A percentile compares a stretch with the other conserved stretches of the same genome.
phyloP scores from a whole-genome alignment of 805 yeast species.

The Lipomyces kockii region DNA sequence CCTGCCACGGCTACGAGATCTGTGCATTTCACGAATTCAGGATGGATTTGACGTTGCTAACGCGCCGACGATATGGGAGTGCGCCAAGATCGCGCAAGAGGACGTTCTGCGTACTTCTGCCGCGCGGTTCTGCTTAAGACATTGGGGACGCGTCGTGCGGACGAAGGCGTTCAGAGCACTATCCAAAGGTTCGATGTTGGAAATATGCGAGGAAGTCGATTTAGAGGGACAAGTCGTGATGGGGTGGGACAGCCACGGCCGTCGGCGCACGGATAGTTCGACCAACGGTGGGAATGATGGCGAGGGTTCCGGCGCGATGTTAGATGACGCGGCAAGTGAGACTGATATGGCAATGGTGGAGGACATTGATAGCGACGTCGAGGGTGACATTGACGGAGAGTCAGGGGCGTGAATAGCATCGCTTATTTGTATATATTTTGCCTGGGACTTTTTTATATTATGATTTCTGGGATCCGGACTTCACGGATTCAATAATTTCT shows the following conservation, averaged over 20 bases:
- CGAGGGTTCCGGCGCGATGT: slow-evolving; percentile 1
- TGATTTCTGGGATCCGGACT: background rate
- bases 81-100: slow-evolving; percentile 39
- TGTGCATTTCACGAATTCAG: slow-evolving; percentile 39
- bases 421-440: background rate
- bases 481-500: background rate
- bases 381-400: background rate
- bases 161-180: slow-evolving; percentile 34
- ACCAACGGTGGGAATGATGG: background rate
- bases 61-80: slow-evolving; percentile 40
- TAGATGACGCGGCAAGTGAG: slow-evolving; percentile 1
- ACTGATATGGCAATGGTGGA: slow-evolving; percentile 5
- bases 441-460: background rate
- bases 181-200: slow-evolving; percentile 33
- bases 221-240: slow-evolving; percentile 19
- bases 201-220: slow-evolving; percentile 40
- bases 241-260: background rate
- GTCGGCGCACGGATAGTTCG: background rate
- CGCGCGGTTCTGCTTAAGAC: slow-evolving; percentile 37
- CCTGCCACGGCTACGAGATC: slow-evolving; percentile 44
- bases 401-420: background rate
- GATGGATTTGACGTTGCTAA: slow-evolving; percentile 27
- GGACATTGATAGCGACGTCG: slow-evolving; percentile 2
- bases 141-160: slow-evolving; percentile 43
- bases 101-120: slow-evolving; percentile 35